Percentiles rank a stretch among this genome's conserved stretches.
These are phyloP conservation scores for Antrodiella citrinella DNA, from an alignment of 768 basidiomycete genomes.

Conservation along the genomic window DNA sequence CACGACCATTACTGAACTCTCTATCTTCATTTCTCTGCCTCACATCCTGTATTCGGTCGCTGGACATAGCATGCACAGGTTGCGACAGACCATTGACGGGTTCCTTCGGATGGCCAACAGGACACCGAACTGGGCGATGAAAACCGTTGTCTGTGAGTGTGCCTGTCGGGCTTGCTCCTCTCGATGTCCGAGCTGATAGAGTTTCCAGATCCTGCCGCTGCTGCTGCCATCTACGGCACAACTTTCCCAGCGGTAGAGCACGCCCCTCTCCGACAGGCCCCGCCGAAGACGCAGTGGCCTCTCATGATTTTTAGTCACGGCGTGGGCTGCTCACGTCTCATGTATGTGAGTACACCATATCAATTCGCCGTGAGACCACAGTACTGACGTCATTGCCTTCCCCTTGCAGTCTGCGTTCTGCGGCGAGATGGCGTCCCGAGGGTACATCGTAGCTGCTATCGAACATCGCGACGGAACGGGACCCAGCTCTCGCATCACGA, in stretches of 20 bases:
- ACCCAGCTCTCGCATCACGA: constrained; percentile 23
- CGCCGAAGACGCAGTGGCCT: constrained; percentile 21
- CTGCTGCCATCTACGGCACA: constrained; percentile 22
- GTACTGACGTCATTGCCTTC: background rate
- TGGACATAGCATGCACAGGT: constrained; percentile 10
- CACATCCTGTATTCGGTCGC: too few relatives aligned
- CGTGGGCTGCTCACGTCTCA: constrained; percentile 31
- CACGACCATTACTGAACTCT: too few relatives aligned
- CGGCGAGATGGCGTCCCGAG: constrained; percentile 35
- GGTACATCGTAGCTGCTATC: constrained; percentile 36
- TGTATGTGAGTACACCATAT: constrained; percentile 19
- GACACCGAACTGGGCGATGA: constrained; percentile 21
- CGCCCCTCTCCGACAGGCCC: constrained; percentile 17
- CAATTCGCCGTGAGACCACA: background rate
- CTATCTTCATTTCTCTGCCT: too few relatives aligned
- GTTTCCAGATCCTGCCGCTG: constrained; percentile 16
- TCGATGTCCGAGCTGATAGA: background rate
- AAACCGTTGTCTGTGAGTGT: constrained; percentile 17
- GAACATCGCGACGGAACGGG: constrained; percentile 42
- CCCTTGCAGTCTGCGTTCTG: constrained; percentile 26
- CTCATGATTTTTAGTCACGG: constrained; percentile 41
- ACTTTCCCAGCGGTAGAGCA: constrained; percentile 25
- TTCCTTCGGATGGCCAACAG: constrained; percentile 25
- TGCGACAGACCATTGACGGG: constrained; percentile 24
- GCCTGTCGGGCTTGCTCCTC: background rate